Base-by-base conservation (phyloP, 169 alveolate genomes). In the Cryptosporidium sp. region DNA sequence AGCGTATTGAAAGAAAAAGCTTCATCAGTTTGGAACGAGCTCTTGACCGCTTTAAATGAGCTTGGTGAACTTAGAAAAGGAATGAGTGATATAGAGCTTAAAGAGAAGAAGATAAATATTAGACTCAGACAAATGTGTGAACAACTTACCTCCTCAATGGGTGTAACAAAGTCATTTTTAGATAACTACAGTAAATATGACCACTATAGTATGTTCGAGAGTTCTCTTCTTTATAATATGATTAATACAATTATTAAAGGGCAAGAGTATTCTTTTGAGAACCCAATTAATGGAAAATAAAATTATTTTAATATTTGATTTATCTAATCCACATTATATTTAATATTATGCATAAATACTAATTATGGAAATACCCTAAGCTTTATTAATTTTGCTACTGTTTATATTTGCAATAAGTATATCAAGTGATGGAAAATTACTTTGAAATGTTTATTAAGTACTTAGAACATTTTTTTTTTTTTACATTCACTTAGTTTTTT, bases 181-280 rank as follows among this genome's bases (percentile, higher is more conserved):
- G 48, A 80, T 21, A 37, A 33, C 0, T 67, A 80, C 53, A 42
- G 42, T 10, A 42, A 33, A 16, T 48, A 62, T n/a, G 89, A 80
- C 26, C 39, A 29, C 29, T 16, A 9, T 10, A 65, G 75, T 14
- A 80, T 80, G 89, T 48, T 80, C 26, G 75, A 62, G 48, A 80
- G 75, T 26, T 62, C 89, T 31, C 89, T 62, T 37, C 65, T 80
- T 12, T 26, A 42, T n/a, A 80, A 62, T 65, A 60, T 62, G 42
- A 48, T 65, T 37, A 56, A 67, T 26, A 12, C 89, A 6, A 42
- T 80, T 8, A 23, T 80, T 8, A 65, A 80, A 26, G 71, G 33
- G 5, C 86, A 35, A n/a, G 53, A 60, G 69, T 31, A 16, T 35
- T 67, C 52, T 14, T 67, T 21, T 33, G 73, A 33, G 1, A 26